Evolutionary conservation across 129 eudicot genomes (phyloP).

Genomic region (Calendula officinalis): DNA sequence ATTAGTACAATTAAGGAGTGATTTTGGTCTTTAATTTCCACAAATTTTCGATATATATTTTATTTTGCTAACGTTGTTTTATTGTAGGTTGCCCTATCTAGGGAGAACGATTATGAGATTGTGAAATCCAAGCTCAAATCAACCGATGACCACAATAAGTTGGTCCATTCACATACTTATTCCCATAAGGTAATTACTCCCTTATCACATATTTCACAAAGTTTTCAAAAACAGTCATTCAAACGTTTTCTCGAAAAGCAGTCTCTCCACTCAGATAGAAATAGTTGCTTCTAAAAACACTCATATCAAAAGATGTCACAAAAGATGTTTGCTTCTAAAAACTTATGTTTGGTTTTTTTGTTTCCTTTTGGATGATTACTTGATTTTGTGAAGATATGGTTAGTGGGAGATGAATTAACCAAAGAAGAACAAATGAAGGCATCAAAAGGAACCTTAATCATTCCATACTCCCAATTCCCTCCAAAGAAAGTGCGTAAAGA

Average conservation of each 20-base stretch:
- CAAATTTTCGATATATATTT: neutral
- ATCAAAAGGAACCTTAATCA: constrained; percentile 63
- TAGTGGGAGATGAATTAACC: constrained; percentile 72
- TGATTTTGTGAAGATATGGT: constrained; percentile 54
- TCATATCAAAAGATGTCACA: neutral
- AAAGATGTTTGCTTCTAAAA: neutral
- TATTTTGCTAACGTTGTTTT: neutral
- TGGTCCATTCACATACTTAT: constrained; percentile 31
- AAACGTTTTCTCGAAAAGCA: too few relatives aligned
- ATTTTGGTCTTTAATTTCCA: neutral
- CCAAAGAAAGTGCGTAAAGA: constrained; percentile 66
- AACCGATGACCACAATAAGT: constrained; percentile 32
- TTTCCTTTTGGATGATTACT: neutral
- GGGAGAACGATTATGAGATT: constrained; percentile 42
- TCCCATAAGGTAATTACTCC: constrained; percentile 37
- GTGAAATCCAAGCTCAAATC: constrained; percentile 39
- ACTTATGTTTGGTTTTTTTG: neutral
- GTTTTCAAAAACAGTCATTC: too few relatives aligned
- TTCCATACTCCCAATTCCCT: constrained; percentile 80
- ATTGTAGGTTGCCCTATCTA: constrained; percentile 39
- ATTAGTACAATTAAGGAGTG: neutral
- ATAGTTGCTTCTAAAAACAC: too few relatives aligned
- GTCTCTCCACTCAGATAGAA: neutral
- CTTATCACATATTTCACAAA: neutral
- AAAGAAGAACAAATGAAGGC: constrained; percentile 67